Conservation (phyloP, 352 stramenopile species). For the Phytopythium sindhum region DNA sequence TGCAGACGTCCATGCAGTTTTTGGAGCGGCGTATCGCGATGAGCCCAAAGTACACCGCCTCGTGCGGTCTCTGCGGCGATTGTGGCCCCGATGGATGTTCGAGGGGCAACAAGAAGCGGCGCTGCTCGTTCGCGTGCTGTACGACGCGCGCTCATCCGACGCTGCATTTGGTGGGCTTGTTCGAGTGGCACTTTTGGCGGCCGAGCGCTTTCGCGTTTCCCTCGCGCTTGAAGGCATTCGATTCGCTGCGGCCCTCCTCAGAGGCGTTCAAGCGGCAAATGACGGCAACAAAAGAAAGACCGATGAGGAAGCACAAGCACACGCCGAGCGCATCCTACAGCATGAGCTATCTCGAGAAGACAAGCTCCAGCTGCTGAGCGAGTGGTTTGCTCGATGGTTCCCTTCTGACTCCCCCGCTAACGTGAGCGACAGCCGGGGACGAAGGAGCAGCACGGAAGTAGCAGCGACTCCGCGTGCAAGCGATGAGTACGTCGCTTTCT, state of each 20-base stretch:
- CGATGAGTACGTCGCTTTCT: conserved; percentile 44
- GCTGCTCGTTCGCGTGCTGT: conserved; percentile 63
- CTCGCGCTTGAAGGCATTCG: conserved; percentile 43
- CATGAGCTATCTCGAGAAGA: conserved; percentile 37
- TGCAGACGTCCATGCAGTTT: conserved; percentile 59
- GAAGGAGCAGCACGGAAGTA: conserved; percentile 6
- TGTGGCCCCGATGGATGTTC: conserved; percentile 82
- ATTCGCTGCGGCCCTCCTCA: conserved; percentile 34
- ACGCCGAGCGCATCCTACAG: neutral
- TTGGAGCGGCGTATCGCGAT: conserved; percentile 54
- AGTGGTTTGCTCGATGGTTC: conserved; percentile 48
- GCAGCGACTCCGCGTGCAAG: conserved; percentile 22
- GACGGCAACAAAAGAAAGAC: conserved; percentile 22
- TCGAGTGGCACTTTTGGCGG: conserved; percentile 39
- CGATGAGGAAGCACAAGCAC: conserved; percentile 18
- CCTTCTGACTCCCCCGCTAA: conserved; percentile 19
- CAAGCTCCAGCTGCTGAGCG: conserved; percentile 40
- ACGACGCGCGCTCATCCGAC: conserved; percentile 54
- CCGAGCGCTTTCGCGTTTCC: conserved; percentile 43
- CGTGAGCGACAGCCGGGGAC: conserved; percentile 9
- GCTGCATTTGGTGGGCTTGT: conserved; percentile 59
- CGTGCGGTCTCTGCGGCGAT: conserved; percentile 37
- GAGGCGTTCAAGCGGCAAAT: conserved; percentile 12
- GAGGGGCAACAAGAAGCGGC: conserved; percentile 56
- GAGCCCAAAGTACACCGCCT: conserved; percentile 66